These are phyloP conservation scores for Ophiocordyceps unilateralis DNA, from an alignment of 2,329 filamentous ascomycete species.

Conservation along the genomic window DNA sequence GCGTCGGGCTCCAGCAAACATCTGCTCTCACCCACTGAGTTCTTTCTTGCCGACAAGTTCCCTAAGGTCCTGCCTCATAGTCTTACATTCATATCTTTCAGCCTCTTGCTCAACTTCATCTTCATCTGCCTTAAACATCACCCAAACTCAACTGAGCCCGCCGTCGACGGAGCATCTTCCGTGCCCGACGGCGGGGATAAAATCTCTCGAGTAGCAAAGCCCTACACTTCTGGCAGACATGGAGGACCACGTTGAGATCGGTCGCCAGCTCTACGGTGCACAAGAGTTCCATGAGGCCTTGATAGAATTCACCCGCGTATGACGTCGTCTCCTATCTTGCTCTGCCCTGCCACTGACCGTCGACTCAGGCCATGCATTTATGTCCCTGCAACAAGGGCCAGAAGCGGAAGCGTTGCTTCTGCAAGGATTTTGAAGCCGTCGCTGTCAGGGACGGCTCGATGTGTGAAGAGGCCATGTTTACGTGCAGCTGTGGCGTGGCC, in stretches of 20 bases:
- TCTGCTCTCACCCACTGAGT: too few species aligned
- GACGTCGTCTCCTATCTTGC: neutral
- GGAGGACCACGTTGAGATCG: neutral
- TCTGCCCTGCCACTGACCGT: neutral
- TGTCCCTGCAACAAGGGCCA: slow-evolving; percentile 17
- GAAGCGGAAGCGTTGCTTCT: slow-evolving; percentile 19
- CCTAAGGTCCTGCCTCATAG: too few species aligned
- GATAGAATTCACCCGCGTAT: slow-evolving; percentile 18
- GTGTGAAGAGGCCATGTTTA: slow-evolving; percentile 23
- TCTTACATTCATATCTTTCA: too few species aligned
- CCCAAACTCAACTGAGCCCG: too few species aligned
- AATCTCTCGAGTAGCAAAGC: too few species aligned
- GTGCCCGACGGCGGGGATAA: too few species aligned
- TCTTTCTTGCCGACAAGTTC: too few species aligned
- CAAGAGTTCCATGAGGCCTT: slow-evolving; percentile 18
- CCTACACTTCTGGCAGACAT: neutral
- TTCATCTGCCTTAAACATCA: too few species aligned
- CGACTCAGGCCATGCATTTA: slow-evolving; percentile 17
- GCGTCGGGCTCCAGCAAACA: too few species aligned
- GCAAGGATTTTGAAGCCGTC: slow-evolving; percentile 21
- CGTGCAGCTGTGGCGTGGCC: slow-evolving; percentile 18
- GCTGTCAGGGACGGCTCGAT: slow-evolving; percentile 17
- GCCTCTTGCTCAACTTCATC: too few species aligned
- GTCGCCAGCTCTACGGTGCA: slow-evolving; percentile 10
- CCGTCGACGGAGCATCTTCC: too few species aligned